phyloP scores from a whole-genome alignment of 2,329 filamentous ascomycete species.

The Samsoniella hepiali region DNA sequence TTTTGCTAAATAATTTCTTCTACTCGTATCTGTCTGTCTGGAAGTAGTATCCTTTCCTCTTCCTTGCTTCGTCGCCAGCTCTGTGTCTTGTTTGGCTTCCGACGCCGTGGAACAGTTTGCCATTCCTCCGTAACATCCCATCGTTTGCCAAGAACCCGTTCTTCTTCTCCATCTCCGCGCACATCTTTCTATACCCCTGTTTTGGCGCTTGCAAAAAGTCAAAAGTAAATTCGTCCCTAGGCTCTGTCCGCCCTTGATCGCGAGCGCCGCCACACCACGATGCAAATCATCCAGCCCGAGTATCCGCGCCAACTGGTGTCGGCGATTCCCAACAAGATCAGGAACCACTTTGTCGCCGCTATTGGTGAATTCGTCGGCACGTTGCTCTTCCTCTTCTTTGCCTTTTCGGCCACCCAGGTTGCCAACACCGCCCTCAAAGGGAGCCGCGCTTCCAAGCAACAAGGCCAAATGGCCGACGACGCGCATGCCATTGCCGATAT shows the following conservation, averaged over 20 bases:
- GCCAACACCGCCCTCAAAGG: conserved; percentile 36
- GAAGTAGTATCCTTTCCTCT: background rate
- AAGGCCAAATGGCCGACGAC: conserved; percentile 22
- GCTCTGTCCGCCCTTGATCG: background rate
- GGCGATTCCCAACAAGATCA: conserved; percentile 18
- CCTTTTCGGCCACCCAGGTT: conserved; percentile 40
- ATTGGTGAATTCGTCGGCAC: conserved; percentile 41
- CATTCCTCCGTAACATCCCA: background rate
- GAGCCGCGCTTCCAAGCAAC: background rate
- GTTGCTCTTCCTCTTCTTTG: conserved; percentile 43
- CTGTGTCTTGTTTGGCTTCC: background rate
- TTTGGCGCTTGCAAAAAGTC: background rate
- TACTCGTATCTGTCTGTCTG: background rate
- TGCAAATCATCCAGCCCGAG: conserved; percentile 11
- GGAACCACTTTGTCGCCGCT: conserved; percentile 19
- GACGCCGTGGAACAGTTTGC: background rate
- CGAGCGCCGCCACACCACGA: background rate
- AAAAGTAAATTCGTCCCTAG: background rate
- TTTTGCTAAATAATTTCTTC: background rate
- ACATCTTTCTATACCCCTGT: background rate
- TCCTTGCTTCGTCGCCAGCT: background rate
- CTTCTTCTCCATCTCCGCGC: background rate
- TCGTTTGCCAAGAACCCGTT: background rate
- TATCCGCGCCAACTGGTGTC: conserved; percentile 18
- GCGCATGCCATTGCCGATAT: conserved; percentile 43